Base-by-base conservation (phyloP, 306 rosid genomes). In the Malus asiatica region DNA sequence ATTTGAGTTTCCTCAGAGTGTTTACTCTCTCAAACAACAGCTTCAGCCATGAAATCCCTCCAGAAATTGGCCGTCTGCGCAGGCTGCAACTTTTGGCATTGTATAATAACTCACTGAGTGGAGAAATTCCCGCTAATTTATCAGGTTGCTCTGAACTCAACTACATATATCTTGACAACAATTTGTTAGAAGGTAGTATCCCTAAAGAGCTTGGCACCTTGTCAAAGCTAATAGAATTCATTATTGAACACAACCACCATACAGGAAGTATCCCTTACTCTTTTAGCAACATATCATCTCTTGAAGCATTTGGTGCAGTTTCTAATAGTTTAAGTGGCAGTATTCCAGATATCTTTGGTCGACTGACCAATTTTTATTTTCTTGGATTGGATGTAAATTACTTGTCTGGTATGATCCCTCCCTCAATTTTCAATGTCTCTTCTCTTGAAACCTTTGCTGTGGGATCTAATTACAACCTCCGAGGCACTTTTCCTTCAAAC, bases 241-340 rank as follows among this genome's bases (percentile, higher is more conserved):
- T 0, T 1, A 22, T 58, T 58, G 13, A n/a, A n/a, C n/a, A n/a
- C 2, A 58, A 58, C 63, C 5, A 10, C 63, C 29, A 0, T 22
- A 58, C 11, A 9, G 63, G 63, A 58, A 58, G 63, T 3, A 10
- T 58, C 63, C 63, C 63, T 22, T 9, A 3, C 25, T 58, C 30
- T 58, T 58, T 58, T 9, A 5, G 5, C 29, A 58, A 58, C 4
- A 1, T 58, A 3, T 58, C 63, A 22, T 22, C 63, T 10, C 14
- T 58, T 22, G 14, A 58, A 58, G 0, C 0, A 2, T 6, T 22
- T 58, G 0, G 0, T 22, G 4, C 63, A 3, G 0, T 0, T 22
- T n/a, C 0, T 10, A 58, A 20, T 22, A 20, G 0, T n/a, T 58
- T 58, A 22, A 1, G 6, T n/a, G 63, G 27, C 2, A 22, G 2